phyloP scores from a whole-genome alignment of 306 rosid species.

The Vigna nakashimae region DNA sequence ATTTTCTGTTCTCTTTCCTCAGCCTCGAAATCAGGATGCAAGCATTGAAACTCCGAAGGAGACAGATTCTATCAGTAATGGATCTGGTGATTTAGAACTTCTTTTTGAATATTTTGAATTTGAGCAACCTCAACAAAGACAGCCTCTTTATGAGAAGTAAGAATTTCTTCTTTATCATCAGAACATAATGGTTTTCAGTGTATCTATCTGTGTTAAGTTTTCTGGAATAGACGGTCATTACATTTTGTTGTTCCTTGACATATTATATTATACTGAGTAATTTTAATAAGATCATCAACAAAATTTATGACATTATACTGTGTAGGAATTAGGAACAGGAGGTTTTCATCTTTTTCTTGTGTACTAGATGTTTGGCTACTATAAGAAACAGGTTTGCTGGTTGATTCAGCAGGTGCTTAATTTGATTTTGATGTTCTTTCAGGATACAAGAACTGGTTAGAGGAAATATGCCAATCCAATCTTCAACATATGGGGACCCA shows the following conservation, averaged over 20 bases:
- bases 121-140: constrained; percentile 82
- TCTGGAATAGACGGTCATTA: not conserved
- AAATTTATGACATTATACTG: constrained; percentile 3
- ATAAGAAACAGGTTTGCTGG: not conserved
- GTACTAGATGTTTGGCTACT: constrained; percentile 6
- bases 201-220: not conserved
- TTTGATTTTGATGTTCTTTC: constrained; percentile 48
- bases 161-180: constrained; percentile 43
- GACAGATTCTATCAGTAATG: not conserved
- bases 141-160: constrained; percentile 75
- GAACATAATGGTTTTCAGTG: not conserved
- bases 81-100: constrained; percentile 63
- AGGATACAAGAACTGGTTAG: constrained; percentile 74
- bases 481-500: constrained; percentile 67
- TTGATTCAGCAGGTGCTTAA: not conserved
- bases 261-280: constrained; percentile 13
- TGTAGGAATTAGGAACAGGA: constrained; percentile 16
- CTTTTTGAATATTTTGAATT: constrained; percentile 87
- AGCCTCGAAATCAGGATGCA: constrained; percentile 44
- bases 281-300: not conserved
- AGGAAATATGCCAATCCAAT: constrained; percentile 54
- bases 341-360: not conserved
- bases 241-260: constrained; percentile 7
- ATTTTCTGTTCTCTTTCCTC: constrained; percentile 58
- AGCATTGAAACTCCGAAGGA: constrained; percentile 37